A percentile compares a stretch with the other conserved stretches of the same genome.
Conservation (phyloP, 805 yeast species). For the Hanseniaspora taiwanica region DNA sequence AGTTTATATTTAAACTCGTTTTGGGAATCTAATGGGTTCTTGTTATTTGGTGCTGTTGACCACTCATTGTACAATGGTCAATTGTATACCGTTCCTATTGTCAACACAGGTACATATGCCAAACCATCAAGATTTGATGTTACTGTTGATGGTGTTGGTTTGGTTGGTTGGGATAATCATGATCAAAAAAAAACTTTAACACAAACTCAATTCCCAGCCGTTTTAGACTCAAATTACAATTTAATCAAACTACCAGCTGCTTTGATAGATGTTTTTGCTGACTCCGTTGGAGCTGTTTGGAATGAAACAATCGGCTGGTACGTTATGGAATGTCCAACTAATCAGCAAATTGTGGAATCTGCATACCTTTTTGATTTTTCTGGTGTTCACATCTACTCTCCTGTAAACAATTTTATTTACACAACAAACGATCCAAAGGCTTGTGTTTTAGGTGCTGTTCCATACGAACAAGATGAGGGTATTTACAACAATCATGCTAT, state of each 20-base stretch:
- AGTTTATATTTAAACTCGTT: constrained; percentile 47
- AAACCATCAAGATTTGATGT: constrained; percentile 20
- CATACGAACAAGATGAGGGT: constrained; percentile 5
- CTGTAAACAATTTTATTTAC: constrained; percentile 26
- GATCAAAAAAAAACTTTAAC: constrained; percentile 17
- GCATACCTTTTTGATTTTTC: constrained; percentile 31
- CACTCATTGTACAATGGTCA: constrained; percentile 25
- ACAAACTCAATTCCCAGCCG: constrained; percentile 24
- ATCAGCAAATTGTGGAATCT: constrained; percentile 12
- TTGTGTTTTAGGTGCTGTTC: constrained; percentile 33
- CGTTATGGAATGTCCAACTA: constrained; percentile 28
- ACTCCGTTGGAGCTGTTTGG: constrained; percentile 28
- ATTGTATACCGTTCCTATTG: constrained; percentile 22
- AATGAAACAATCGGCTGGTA: constrained; percentile 29
- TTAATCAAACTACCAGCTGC: constrained; percentile 31
- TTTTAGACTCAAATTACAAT: constrained; percentile 33
- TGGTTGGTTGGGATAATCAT: constrained; percentile 14
- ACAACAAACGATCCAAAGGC: constrained; percentile 7
- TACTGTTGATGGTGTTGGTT: constrained; percentile 20
- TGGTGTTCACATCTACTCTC: constrained; percentile 41
- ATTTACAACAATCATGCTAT: constrained; percentile 12
- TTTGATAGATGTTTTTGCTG: constrained; percentile 26
- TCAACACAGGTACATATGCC: constrained; percentile 11
- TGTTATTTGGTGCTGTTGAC: constrained; percentile 32
- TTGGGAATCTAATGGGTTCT: no score